Percentiles rank a stretch among this genome's conserved stretches.
phyloP scores from a whole-genome alignment of 495 filamentous ascomycete species.

The Ramalina intermedia region DNA sequence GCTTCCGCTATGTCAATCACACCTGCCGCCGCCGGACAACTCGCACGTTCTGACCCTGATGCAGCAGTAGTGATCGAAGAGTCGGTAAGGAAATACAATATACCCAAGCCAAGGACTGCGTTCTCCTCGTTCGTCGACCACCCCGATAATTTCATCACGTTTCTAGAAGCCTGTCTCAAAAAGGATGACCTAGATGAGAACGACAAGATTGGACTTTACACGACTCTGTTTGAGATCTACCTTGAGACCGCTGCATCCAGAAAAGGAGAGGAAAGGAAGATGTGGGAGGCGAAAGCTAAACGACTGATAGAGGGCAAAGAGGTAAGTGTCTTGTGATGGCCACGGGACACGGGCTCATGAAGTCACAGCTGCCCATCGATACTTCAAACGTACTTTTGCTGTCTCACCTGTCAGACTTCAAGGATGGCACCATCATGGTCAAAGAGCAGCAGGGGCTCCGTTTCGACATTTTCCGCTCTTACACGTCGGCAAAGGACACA shows the following conservation, averaged over 20 bases:
- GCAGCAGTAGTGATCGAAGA: constrained; percentile 17
- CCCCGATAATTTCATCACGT: constrained; percentile 74
- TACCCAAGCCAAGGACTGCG: constrained; percentile 72
- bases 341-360: constrained; percentile 9
- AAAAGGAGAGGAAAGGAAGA: constrained; percentile 47
- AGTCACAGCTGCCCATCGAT: constrained; percentile 59
- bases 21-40: constrained; percentile 22
- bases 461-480: constrained; percentile 94
- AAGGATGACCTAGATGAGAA: constrained; percentile 49
- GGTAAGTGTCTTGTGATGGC: constrained; percentile 23
- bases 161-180: constrained; percentile 71
- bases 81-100: constrained; percentile 23
- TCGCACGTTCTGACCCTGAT: constrained; percentile 17
- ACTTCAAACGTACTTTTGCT: constrained; percentile 87
- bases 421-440: constrained; percentile 79
- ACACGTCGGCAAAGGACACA: constrained; percentile 87
- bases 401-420: constrained; percentile 82
- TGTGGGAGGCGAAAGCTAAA: constrained; percentile 87
- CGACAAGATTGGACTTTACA: constrained; percentile 78
- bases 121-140: constrained; percentile 97
- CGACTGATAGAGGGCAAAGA: constrained; percentile 61
- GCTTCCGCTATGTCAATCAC: constrained; percentile 23
- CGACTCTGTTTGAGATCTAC: constrained; percentile 96
- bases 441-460: constrained; percentile 84
- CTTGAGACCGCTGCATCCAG: constrained; percentile 71